These are phyloP conservation scores for Cudoniella acicularis DNA, from an alignment of 495 filamentous ascomycete genomes.

Conservation along the genomic window DNA sequence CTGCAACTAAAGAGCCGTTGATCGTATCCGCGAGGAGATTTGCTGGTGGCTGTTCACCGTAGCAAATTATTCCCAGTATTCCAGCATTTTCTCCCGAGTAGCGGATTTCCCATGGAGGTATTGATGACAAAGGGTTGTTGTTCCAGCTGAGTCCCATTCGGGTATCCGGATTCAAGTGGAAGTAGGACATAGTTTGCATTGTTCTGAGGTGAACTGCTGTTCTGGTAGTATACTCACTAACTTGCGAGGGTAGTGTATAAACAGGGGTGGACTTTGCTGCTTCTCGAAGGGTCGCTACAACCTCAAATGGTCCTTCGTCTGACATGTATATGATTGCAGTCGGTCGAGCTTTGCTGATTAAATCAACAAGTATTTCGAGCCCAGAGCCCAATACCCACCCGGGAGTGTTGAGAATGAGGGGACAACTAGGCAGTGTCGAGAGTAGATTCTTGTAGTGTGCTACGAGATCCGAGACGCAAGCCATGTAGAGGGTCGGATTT, in stretches of 20 bases:
- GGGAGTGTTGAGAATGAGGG: slow-evolving; percentile 76
- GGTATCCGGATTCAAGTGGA: slow-evolving; percentile 14
- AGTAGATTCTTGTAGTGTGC: slow-evolving; percentile 49
- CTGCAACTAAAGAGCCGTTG: slow-evolving; percentile 24
- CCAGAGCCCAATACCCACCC: slow-evolving; percentile 80
- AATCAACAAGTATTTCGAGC: slow-evolving; percentile 61
- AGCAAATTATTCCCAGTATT: slow-evolving; percentile 24
- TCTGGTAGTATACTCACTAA: slow-evolving; percentile 57
- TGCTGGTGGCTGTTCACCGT: slow-evolving; percentile 25
- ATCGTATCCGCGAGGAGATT: slow-evolving; percentile 22
- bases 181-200: slow-evolving; percentile 30
- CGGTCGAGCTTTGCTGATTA: slow-evolving; percentile 48
- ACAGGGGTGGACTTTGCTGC: slow-evolving; percentile 32
- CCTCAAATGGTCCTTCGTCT: slow-evolving; percentile 61
- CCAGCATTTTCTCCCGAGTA: slow-evolving; percentile 23
- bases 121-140: slow-evolving; percentile 16
- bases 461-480: slow-evolving; percentile 65
- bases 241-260: slow-evolving; percentile 52
- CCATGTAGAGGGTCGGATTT: slow-evolving; percentile 66
- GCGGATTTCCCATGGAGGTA: slow-evolving; percentile 24
- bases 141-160: slow-evolving; percentile 15
- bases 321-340: slow-evolving; percentile 74
- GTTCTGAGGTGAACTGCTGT: slow-evolving; percentile 66
- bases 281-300: slow-evolving; percentile 52
- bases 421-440: slow-evolving; percentile 29